These are phyloP conservation scores for Globisporangium paroecandrum DNA, from an alignment of 352 stramenopile genomes.

Conservation along the genomic window DNA sequence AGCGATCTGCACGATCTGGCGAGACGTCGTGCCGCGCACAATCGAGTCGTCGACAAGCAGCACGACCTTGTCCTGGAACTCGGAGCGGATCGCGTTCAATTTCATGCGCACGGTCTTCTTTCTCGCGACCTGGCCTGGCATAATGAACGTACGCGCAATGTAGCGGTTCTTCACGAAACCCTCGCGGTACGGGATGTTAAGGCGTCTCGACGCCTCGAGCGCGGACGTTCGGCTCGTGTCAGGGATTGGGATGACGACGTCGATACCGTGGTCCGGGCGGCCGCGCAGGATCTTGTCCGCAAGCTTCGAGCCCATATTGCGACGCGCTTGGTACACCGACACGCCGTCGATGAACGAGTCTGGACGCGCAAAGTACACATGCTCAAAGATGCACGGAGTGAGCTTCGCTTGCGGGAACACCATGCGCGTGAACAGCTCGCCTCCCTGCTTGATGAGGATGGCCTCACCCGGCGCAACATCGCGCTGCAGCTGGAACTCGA, in stretches of 20 bases:
- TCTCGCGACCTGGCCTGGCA: constrained; percentile 95
- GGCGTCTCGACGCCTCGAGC: constrained; percentile 85
- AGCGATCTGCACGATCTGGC: constrained; percentile 98
- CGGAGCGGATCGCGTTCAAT: constrained; percentile 94
- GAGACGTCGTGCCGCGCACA: constrained; percentile 97
- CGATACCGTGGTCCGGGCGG: constrained; percentile 92
- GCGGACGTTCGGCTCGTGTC: constrained; percentile 97
- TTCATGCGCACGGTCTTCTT: constrained; percentile 99
- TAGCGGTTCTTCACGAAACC: constrained; percentile 99
- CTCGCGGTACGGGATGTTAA: constrained; percentile 94
- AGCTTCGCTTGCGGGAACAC: constrained; percentile 73
- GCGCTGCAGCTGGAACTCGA: constrained; percentile 94
- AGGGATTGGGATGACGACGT: constrained; percentile 99
- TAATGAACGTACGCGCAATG: constrained; percentile 99
- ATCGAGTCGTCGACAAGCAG: constrained; percentile 99
- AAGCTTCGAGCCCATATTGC: constrained; percentile 98
- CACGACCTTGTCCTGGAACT: constrained; percentile 94
- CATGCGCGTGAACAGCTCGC: constrained; percentile 79
- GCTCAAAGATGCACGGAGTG: constrained; percentile 99
- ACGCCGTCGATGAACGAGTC: constrained; percentile 99
- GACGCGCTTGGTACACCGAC: constrained; percentile 96
- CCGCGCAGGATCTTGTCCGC: constrained; percentile 92
- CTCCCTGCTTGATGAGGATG: constrained; percentile 93
- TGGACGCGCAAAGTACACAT: constrained; percentile 99
- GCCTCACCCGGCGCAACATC: constrained; percentile 96